These are phyloP conservation scores for Botryotinia calthae DNA, from an alignment of 2,329 filamentous ascomycete species.

Conservation along the genomic window DNA sequence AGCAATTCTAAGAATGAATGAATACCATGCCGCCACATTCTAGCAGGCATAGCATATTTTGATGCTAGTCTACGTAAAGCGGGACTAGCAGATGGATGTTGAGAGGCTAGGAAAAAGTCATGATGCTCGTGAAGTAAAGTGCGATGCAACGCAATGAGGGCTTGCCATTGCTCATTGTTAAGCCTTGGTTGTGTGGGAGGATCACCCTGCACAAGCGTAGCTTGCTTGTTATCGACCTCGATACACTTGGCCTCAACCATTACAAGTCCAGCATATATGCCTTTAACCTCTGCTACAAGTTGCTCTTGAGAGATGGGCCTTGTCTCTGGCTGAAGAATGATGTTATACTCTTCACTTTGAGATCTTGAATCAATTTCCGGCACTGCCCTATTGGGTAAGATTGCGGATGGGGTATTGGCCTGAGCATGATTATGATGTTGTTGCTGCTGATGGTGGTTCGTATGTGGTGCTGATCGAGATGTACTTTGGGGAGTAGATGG, in stretches of 20 bases:
- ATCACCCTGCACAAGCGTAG: slow-evolving; percentile 50
- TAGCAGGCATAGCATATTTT: slow-evolving; percentile 86
- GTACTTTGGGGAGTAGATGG: slow-evolving; percentile 17
- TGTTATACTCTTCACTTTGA: slow-evolving; percentile 53
- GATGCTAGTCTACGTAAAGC: slow-evolving; percentile 66
- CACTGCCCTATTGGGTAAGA: slow-evolving; percentile 6
- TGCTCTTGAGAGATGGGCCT: slow-evolving; percentile 43
- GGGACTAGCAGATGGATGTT: slow-evolving; percentile 75
- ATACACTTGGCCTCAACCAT: slow-evolving; percentile 89
- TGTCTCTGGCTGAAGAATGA: slow-evolving; percentile 49
- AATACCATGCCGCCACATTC: slow-evolving; percentile 94
- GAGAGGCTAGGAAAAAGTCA: slow-evolving; percentile 81
- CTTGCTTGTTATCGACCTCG: slow-evolving; percentile 69
- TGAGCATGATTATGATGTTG: slow-evolving; percentile 7
- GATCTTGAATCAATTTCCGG: slow-evolving; percentile 44
- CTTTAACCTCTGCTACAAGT: slow-evolving; percentile 36
- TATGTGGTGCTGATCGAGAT: slow-evolving; percentile 1
- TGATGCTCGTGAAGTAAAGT: slow-evolving; percentile 80
- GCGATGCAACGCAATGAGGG: slow-evolving; percentile 75
- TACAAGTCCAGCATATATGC: slow-evolving; percentile 75
- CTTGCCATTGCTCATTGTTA: slow-evolving; percentile 75
- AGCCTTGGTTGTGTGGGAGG: slow-evolving; percentile 45
- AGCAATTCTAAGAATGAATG: slow-evolving; percentile 79
- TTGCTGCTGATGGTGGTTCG: slow-evolving; percentile 10
- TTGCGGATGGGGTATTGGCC: not conserved